These are phyloP conservation scores for Umbilicus rupestris DNA, from an alignment of 164 flowering plant genomes.

Conservation along the genomic window DNA sequence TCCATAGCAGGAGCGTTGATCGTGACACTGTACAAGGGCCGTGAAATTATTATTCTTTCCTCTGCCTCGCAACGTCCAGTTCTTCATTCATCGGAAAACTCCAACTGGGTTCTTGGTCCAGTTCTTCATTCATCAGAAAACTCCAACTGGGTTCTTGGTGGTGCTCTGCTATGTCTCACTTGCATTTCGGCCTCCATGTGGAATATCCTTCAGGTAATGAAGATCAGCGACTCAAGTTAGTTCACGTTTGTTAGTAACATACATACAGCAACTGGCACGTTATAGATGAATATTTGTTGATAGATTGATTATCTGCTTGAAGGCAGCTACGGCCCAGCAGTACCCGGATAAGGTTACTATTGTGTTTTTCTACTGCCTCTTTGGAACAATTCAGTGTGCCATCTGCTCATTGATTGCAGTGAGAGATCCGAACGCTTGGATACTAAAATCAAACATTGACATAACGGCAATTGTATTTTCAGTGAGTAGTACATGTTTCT, in stretches of 20 bases:
- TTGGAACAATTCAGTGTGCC: conserved; percentile 9
- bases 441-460: conserved; percentile 3
- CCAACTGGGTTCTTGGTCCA: no score
- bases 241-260: background rate
- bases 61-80: background rate
- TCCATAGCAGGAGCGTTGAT: conserved; percentile 18
- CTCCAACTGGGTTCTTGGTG: conserved; percentile 18
- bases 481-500: conserved; percentile 9
- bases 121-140: background rate
- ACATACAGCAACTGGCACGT: background rate
- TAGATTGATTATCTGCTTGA: background rate
- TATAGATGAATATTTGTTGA: background rate
- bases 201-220: conserved; percentile 10
- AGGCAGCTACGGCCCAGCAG: conserved; percentile 14
- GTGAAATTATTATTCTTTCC: background rate
- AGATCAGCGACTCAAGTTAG: background rate
- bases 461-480: conserved; percentile 10
- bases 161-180: conserved; percentile 11
- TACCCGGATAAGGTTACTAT: conserved; percentile 14
- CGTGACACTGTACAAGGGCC: conserved; percentile 19
- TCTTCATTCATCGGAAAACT: background rate
- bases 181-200: background rate
- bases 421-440: conserved; percentile 15
- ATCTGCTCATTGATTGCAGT: conserved; percentile 10
- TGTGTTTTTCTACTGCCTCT: conserved; percentile 8